Evolutionary conservation across 176 grass and related monocot species (phyloP).

Genomic region (Carex cristatella): DNA sequence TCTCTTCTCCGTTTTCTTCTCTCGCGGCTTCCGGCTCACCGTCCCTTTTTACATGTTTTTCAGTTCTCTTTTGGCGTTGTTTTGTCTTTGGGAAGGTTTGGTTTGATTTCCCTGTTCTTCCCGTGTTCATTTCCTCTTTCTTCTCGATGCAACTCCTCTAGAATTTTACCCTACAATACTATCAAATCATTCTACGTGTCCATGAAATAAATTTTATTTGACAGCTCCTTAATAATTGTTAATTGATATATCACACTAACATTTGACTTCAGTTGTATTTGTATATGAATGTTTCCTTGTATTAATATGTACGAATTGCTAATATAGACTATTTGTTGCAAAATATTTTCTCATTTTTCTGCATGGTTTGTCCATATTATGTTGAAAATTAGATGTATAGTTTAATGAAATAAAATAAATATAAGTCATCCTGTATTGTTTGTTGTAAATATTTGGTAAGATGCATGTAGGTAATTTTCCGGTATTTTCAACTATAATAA

Average conservation of each 20-base stretch:
- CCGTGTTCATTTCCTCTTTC: background rate
- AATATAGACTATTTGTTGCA: no score
- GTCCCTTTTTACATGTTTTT: constrained; percentile 13
- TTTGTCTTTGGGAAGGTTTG: background rate
- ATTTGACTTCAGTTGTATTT: background rate
- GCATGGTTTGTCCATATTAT: no score
- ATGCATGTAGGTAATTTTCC: no score
- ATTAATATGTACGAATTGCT: background rate
- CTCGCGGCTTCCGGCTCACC: background rate
- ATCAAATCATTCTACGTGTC: background rate
- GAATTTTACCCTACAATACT: background rate
- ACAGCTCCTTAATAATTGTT: background rate
- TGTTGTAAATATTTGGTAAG: no score
- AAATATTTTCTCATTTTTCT: no score
- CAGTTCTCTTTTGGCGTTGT: background rate
- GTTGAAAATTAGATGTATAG: no score
- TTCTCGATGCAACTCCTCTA: background rate
- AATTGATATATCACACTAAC: background rate
- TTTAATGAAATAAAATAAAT: no score
- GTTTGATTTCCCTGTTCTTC: background rate
- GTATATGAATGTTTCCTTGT: background rate
- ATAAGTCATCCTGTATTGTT: no score
- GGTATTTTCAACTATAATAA: no score
- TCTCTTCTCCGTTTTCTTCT: constrained; percentile 1
- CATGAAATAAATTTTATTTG: background rate